Conservation (phyloP, 345 rosid genomes). For the Eucalyptus tenuipes region DNA sequence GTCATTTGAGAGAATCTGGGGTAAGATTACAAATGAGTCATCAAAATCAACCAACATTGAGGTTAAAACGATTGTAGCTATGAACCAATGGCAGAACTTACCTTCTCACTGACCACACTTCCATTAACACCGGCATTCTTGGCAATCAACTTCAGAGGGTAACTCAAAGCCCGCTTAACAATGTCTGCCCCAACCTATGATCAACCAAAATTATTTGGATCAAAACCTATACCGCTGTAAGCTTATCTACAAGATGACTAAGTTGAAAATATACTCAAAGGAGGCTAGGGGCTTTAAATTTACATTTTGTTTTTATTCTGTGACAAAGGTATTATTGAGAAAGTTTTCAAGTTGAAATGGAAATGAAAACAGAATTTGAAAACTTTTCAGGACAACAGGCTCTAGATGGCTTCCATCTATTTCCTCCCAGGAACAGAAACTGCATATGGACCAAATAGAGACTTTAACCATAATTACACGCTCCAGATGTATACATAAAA, state of each 20-base stretch:
- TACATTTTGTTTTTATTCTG: neutral
- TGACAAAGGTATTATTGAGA: neutral
- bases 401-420: neutral
- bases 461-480: neutral
- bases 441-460: neutral
- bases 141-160: conserved; percentile 86
- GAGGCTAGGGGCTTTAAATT: neutral
- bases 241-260: neutral
- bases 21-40: neutral
- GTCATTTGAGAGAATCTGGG: conserved; percentile 69
- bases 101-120: conserved; percentile 95
- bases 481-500: neutral
- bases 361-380: neutral
- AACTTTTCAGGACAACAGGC: neutral
- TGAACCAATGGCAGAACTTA: neutral
- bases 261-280: neutral
- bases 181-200: conserved; percentile 90
- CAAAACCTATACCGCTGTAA: neutral
- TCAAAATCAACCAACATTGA: neutral
- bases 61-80: neutral
- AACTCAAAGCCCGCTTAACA: conserved; percentile 80
- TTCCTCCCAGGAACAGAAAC: neutral
- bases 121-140: conserved; percentile 96
- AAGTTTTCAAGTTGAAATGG: neutral
- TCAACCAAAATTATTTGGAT: neutral